A percentile compares a stretch with the other conserved stretches of the same genome.
Conservation (phyloP, 1,284 basidiomycete genomes). For the Pseudozyma sp. region DNA sequence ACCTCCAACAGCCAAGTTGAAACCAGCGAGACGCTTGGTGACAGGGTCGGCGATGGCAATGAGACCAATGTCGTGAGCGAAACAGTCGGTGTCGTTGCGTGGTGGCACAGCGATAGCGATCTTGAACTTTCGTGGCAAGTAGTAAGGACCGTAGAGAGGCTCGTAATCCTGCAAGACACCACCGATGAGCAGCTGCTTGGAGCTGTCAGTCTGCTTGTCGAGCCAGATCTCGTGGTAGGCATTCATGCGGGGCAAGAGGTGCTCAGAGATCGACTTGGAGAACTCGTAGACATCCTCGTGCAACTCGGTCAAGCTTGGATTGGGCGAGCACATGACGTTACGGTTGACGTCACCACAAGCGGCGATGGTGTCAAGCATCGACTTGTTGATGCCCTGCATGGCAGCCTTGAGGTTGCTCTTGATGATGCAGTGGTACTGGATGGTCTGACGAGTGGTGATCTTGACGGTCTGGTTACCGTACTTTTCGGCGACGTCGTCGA, state of each 20-base stretch:
- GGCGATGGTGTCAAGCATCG: constrained; percentile 92
- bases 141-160: constrained; percentile 95
- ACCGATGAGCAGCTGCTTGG: constrained; percentile 83
- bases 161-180: constrained; percentile 93
- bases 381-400: constrained; percentile 95
- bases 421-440: constrained; percentile 99
- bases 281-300: constrained; percentile 88
- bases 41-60: constrained; percentile 84
- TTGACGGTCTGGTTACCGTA: constrained; percentile 95
- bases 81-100: constrained; percentile 95
- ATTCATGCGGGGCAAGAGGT: constrained; percentile 87
- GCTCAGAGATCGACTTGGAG: constrained; percentile 85
- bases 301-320: constrained; percentile 85
- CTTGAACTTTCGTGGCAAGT: constrained; percentile 98
- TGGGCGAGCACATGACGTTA: constrained; percentile 92
- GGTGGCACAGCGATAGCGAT: constrained; percentile 95
- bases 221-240: constrained; percentile 99
- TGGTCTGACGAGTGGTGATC: constrained; percentile 97
- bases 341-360: constrained; percentile 98
- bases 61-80: constrained; percentile 94
- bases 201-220: constrained; percentile 73
- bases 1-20: constrained; percentile 75
- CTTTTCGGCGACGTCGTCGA: constrained; percentile 95
- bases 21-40: constrained; percentile 69
- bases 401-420: constrained; percentile 95